A percentile compares a stretch with the other conserved stretches of the same genome.
phyloP scores from a whole-genome alignment of 2,329 filamentous ascomycete species.

The Botryotinia narcissicola region DNA sequence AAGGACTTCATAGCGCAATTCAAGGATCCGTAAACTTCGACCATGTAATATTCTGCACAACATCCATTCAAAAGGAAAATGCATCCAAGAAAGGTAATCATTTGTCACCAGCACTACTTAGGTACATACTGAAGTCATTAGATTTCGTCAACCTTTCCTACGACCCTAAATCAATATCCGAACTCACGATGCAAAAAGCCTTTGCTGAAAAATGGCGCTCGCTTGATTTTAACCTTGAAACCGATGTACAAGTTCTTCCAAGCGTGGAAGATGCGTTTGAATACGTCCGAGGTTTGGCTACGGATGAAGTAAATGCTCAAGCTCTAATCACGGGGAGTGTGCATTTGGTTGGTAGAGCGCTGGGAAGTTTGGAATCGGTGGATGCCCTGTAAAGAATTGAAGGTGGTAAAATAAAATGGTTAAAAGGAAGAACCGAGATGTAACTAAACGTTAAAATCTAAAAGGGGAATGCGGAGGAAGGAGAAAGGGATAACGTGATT shows the following conservation, averaged over 20 bases:
- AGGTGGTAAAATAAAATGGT: neutral
- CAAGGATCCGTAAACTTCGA: conserved; percentile 53
- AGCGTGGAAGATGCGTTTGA: conserved; percentile 57
- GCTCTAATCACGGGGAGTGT: conserved; percentile 59
- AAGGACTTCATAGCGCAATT: conserved; percentile 48
- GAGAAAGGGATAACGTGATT: neutral
- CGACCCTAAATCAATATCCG: conserved; percentile 43
- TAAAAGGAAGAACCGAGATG: too few species aligned
- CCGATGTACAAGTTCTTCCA: conserved; percentile 43
- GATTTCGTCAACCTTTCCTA: conserved; percentile 56
- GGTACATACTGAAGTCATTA: conserved; percentile 8
- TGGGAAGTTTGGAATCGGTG: conserved; percentile 64
- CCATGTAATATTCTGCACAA: conserved; percentile 79
- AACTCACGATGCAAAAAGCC: conserved; percentile 64
- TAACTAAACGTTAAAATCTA: neutral
- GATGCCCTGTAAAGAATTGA: conserved; percentile 26
- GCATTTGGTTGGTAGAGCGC: conserved; percentile 63
- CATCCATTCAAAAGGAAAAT: conserved; percentile 53
- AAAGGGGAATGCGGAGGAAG: neutral
- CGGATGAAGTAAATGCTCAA: conserved; percentile 30
- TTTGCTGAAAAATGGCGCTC: conserved; percentile 40
- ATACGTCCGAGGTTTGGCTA: conserved; percentile 43
- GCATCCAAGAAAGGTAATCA: conserved; percentile 48
- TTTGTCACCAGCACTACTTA: neutral
- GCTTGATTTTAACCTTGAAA: conserved; percentile 17